Conservation (phyloP, 768 basidiomycete species). For the Chalciporus sphaerocephalus region DNA sequence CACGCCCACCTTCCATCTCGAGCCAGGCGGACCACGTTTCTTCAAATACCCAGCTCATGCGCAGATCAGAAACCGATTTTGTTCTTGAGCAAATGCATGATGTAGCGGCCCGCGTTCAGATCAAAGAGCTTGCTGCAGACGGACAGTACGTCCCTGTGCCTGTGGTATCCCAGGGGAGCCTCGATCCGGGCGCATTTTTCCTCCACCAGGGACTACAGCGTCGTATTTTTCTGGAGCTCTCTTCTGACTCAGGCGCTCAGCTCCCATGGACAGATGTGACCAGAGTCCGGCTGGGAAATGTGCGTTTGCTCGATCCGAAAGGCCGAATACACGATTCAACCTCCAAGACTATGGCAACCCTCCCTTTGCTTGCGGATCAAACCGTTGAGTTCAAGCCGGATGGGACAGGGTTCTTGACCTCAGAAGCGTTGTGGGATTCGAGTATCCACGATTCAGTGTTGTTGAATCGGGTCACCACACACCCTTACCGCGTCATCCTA, state of each 20-base stretch:
- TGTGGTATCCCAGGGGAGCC: constrained; percentile 65
- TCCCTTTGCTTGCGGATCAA: constrained; percentile 73
- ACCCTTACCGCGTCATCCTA: constrained; percentile 74
- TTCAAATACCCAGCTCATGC: constrained; percentile 63
- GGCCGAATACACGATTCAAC: constrained; percentile 77
- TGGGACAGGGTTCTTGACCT: constrained; percentile 69
- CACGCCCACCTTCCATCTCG: constrained; percentile 31
- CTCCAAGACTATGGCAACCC: constrained; percentile 63
- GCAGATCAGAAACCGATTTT: constrained; percentile 90
- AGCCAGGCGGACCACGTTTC: constrained; percentile 37
- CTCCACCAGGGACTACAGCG: constrained; percentile 94
- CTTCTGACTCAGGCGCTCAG: constrained; percentile 85
- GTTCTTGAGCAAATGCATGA: constrained; percentile 85
- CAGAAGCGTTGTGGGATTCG: constrained; percentile 87
- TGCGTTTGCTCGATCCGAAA: constrained; percentile 80
- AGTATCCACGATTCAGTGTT: constrained; percentile 83
- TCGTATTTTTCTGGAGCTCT: constrained; percentile 67
- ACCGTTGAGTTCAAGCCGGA: constrained; percentile 73
- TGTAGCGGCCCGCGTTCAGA: constrained; percentile 81
- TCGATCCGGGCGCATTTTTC: constrained; percentile 83
- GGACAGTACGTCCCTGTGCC: constrained; percentile 83
- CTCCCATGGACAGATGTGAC: constrained; percentile 83
- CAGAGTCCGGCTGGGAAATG: constrained; percentile 73
- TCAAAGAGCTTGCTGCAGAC: constrained; percentile 80
- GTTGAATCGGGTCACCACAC: constrained; percentile 78